Base-by-base conservation (phyloP, 179 eudicot species). In the Amaranthus tricolor region DNA sequence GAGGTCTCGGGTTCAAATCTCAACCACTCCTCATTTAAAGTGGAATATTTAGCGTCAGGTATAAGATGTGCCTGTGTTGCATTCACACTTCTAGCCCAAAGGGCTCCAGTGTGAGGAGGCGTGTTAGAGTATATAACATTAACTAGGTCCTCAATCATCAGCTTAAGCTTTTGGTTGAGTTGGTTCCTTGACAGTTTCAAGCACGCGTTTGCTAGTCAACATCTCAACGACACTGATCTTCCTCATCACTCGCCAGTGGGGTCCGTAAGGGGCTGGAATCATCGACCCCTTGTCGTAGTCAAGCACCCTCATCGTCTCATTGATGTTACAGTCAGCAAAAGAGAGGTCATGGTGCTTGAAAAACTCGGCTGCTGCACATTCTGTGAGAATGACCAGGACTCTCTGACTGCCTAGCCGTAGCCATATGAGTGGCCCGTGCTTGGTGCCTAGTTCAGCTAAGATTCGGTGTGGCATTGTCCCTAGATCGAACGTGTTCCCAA, bases 261-360 rank as follows among this genome's bases (percentile, higher is more conserved):
- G 45, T 0, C 76, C 71, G 1, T 77, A 77, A 7, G 80, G 80
- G 11, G 80, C 75, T 45, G 71, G 15, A n/a, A 64, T 56, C 74
- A 77, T 45, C 2, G 76, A 77, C 43, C 80, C 76, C 3, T 77
- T 16, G 68, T 71, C 58, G 12, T 64, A 77, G 44, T 77, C 66
- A 0, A 63, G 70, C 43, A 64, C 80, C 13, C 51, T 59, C 80
- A 77, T 77, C 15, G 80, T 62, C 58, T 77, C 80, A 20, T 63
- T 77, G 52, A 77, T 77, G 76, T 77, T 77, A 15, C 76, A 76
- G 45, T 77, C 80, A 70, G 66, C 58, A 65, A 77, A 77, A 40
- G 76, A 71, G 20, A 62, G 65, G 13, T 71, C 80, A 7, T 77
- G 66, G 44, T 77, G 40, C 66, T 71, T 77, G 53, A 77, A 77